These are phyloP conservation scores for Chlorella sorokiniana DNA, from an alignment of 139 green algal species.

Conservation along the genomic window DNA sequence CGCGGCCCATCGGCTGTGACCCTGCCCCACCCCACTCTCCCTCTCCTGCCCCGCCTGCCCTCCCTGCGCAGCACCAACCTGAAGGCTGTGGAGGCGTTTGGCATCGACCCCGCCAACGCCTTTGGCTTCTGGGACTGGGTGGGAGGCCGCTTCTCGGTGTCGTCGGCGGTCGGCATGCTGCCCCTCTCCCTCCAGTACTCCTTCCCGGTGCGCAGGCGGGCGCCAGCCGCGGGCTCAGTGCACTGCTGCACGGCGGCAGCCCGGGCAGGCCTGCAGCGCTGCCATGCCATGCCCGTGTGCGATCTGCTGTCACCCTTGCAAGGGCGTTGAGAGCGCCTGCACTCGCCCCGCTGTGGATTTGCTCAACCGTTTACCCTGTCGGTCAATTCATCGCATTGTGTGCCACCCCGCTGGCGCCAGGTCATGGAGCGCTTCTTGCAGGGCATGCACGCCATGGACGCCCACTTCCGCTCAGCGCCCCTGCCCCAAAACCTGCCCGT, in stretches of 20 bases:
- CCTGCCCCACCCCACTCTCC: background rate
- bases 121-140: slow-evolving; percentile 99
- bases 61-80: slow-evolving; percentile 85
- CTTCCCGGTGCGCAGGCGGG: slow-evolving; percentile 67
- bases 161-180: slow-evolving; percentile 94
- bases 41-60: background rate
- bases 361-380: too few species aligned
- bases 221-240: too few species aligned
- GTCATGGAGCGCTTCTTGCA: slow-evolving; percentile 85
- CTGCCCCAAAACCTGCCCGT: slow-evolving; percentile 96
- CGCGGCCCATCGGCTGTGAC: too few species aligned
- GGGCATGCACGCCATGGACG: slow-evolving; percentile 87
- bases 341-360: too few species aligned
- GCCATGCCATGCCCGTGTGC: too few species aligned
- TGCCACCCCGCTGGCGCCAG: background rate
- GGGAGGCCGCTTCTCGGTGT: slow-evolving; percentile 96
- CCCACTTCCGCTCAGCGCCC: slow-evolving; percentile 89
- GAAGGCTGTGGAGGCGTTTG: slow-evolving; percentile 97
- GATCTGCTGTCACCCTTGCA: too few species aligned
- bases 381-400: too few species aligned
- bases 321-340: too few species aligned
- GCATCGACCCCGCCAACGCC: slow-evolving; percentile 96
- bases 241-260: too few species aligned
- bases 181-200: slow-evolving; percentile 97
- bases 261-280: too few species aligned